phyloP scores from a whole-genome alignment of 495 filamentous ascomycete species.

The Penicillium taxi region DNA sequence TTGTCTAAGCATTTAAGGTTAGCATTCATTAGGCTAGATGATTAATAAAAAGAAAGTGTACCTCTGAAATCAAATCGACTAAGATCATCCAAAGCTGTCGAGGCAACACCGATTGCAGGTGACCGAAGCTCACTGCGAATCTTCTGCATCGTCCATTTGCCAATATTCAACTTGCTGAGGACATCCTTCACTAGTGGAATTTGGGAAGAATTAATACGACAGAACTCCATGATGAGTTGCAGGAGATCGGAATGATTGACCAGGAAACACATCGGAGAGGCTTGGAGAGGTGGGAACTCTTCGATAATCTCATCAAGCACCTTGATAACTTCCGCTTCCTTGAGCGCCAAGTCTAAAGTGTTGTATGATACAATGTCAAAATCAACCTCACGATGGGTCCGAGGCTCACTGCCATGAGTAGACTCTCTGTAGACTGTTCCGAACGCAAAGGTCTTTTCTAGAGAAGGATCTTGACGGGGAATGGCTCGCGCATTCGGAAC shows the following conservation, averaged over 20 bases:
- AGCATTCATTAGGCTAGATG: too few species aligned
- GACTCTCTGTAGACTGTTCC: conserved; percentile 82
- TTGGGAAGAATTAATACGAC: conserved; percentile 61
- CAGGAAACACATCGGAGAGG: conserved; percentile 78
- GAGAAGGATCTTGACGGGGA: conserved; percentile 58
- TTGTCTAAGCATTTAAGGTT: conserved; percentile 45
- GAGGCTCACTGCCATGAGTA: conserved; percentile 67
- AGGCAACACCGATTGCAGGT: conserved; percentile 70
- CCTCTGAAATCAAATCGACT: conserved; percentile 83
- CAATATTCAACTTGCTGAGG: conserved; percentile 80
- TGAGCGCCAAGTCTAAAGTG: conserved; percentile 72
- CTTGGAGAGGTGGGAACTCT: conserved; percentile 65
- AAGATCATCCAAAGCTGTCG: conserved; percentile 86
- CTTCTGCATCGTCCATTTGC: conserved; percentile 74
- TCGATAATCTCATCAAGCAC: conserved; percentile 86
- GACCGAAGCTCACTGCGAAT: conserved; percentile 76
- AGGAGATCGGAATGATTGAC: conserved; percentile 84
- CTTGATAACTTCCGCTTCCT: conserved; percentile 92
- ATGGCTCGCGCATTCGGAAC: conserved; percentile 80
- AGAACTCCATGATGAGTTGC: conserved; percentile 78
- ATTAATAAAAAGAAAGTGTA: conserved; percentile 19
- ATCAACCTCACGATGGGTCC: conserved; percentile 79
- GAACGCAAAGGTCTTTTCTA: conserved; percentile 78
- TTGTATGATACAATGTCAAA: conserved; percentile 86
- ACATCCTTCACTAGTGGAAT: conserved; percentile 70